Percentiles rank a stretch among this genome's conserved stretches.
phyloP scores from a whole-genome alignment of 345 rosid genomes.

The Laguncularia racemosa region DNA sequence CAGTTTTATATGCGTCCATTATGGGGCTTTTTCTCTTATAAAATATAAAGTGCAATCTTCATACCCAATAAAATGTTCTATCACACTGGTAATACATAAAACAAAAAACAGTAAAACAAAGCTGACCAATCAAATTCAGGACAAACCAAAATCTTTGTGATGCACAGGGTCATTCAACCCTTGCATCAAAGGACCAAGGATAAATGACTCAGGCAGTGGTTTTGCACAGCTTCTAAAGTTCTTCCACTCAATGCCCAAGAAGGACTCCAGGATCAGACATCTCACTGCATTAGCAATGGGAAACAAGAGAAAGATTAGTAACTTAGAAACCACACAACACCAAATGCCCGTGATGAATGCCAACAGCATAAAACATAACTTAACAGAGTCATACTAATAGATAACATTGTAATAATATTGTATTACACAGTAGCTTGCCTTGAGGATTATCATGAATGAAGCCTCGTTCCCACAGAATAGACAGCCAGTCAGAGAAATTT shows the following conservation, averaged over 20 bases:
- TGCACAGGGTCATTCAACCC: slow-evolving; percentile 81
- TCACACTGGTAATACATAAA: too few species aligned
- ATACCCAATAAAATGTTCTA: too few species aligned
- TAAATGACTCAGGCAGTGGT: slow-evolving; percentile 61
- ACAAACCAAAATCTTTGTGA: slow-evolving; percentile 88
- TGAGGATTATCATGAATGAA: slow-evolving; percentile 85
- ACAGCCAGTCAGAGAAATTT: slow-evolving; percentile 67
- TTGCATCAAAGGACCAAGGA: slow-evolving; percentile 78
- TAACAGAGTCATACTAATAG: slow-evolving; percentile 10
- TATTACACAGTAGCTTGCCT: slow-evolving; percentile 58
- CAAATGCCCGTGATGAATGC: too few species aligned
- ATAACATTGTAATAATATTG: neutral
- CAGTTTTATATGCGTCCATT: too few species aligned
- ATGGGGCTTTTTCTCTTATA: too few species aligned
- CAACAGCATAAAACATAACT: too few species aligned
- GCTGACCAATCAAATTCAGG: slow-evolving; percentile 11
- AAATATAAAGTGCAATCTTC: neutral
- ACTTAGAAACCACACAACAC: neutral
- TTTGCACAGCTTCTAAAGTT: slow-evolving; percentile 45
- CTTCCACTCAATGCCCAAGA: slow-evolving; percentile 69
- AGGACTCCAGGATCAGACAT: slow-evolving; percentile 89
- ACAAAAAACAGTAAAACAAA: neutral
- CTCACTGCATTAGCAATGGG: slow-evolving; percentile 57
- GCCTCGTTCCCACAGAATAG: slow-evolving; percentile 80
- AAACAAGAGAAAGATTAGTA: slow-evolving; percentile 5